These are phyloP conservation scores for Quercus rubra DNA, from an alignment of 306 rosid species.

Conservation along the genomic window DNA sequence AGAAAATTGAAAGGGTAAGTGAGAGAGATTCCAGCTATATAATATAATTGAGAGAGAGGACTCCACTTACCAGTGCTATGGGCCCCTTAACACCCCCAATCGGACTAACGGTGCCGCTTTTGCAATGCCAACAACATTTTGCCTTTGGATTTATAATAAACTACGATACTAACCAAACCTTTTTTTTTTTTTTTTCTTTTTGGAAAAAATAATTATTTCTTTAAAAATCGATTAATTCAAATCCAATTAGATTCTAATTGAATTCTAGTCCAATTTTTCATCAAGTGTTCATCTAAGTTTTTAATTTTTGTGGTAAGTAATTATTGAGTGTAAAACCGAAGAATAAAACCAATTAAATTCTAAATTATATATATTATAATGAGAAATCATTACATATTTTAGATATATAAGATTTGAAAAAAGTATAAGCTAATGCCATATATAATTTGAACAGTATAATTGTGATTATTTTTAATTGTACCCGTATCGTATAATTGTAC, in stretches of 20 bases:
- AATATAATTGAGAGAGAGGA: conserved; percentile 1
- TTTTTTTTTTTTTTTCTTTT: not conserved
- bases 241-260: no score
- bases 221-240: fast-evolving
- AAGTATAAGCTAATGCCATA: no score
- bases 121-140: not conserved
- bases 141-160: conserved; percentile 21
- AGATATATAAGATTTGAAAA: no score
- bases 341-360: no score
- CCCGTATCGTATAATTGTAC: fast-evolving
- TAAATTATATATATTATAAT: no score
- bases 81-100: conserved; percentile 20
- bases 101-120: conserved; percentile 15
- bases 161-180: conserved; percentile 15
- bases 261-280: no score
- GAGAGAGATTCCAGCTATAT: conserved; percentile 18
- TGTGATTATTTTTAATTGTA: no score
- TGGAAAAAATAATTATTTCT: not conserved
- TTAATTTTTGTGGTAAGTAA: no score
- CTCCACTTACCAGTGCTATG: conserved; percentile 4
- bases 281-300: no score
- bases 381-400: no score
- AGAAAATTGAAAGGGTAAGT: conserved; percentile 5
- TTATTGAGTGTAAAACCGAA: no score
- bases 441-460: no score